phyloP scores from a whole-genome alignment of 1,284 basidiomycete species.

The Cutaneotrichosporon cyanovorans region DNA sequence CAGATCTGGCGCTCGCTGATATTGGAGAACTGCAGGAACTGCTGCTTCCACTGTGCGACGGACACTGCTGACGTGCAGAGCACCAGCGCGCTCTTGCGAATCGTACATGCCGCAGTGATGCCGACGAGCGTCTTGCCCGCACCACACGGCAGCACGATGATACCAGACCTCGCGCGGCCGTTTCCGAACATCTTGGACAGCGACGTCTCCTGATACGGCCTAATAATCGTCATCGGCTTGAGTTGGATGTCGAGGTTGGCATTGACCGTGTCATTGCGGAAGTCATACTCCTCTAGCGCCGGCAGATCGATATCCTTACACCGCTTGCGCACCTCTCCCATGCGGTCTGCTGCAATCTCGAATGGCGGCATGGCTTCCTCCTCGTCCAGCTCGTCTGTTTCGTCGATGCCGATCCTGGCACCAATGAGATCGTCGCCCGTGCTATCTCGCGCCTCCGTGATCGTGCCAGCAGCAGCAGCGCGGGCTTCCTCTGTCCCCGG shows the following conservation, averaged over 20 bases:
- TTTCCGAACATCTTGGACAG: conserved; percentile 98
- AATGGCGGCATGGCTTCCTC: conserved; percentile 94
- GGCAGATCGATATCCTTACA: conserved; percentile 93
- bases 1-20: conserved; percentile 90
- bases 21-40: conserved; percentile 96
- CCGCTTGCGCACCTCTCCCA: conserved; percentile 86
- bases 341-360: conserved; percentile 82
- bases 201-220: conserved; percentile 94
- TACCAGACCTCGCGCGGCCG: conserved; percentile 92
- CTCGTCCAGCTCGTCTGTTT: conserved; percentile 82
- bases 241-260: conserved; percentile 93
- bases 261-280: conserved; percentile 89
- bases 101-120: conserved; percentile 97
- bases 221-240: conserved; percentile 89
- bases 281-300: conserved; percentile 96
- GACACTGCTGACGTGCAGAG: conserved; percentile 94
- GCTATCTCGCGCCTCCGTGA: conserved; percentile 2
- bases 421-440: conserved; percentile 52
- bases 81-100: conserved; percentile 98
- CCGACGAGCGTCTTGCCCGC: conserved; percentile 98
- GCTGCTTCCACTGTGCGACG: conserved; percentile 95
- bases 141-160: conserved; percentile 96
- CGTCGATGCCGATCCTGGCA: conserved; percentile 81
- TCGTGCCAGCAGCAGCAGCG: not conserved
- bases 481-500: conserved; percentile 58